Evolutionary conservation across 2,329 filamentous ascomycete species (phyloP).

Genomic region (Tetracladium maxilliforme): DNA sequence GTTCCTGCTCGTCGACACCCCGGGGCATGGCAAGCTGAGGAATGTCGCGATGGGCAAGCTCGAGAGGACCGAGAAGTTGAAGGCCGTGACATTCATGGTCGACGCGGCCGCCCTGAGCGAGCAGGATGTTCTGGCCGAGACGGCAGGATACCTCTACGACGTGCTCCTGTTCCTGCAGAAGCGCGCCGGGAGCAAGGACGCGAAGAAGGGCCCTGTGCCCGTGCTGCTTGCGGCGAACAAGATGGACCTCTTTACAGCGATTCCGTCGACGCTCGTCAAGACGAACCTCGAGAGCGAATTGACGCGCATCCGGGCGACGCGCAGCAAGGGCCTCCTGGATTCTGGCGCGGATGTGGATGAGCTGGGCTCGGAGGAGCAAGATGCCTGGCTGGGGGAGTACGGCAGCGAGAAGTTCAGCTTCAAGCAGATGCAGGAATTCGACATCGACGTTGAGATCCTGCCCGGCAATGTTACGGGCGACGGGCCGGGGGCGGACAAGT

Average conservation of each 20-base stretch:
- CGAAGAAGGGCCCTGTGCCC: slow-evolving; percentile 46
- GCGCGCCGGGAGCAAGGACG: slow-evolving; percentile 40
- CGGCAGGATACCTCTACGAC: slow-evolving; percentile 80
- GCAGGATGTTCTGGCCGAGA: slow-evolving; percentile 46
- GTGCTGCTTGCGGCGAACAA: slow-evolving; percentile 89
- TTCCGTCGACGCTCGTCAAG: slow-evolving; percentile 66
- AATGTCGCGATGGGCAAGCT: slow-evolving; percentile 45
- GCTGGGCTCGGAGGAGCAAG: slow-evolving; percentile 52
- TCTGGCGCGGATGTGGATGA: slow-evolving; percentile 54
- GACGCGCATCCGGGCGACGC: slow-evolving; percentile 58
- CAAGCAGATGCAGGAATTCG: slow-evolving; percentile 67
- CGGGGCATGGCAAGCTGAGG: slow-evolving; percentile 89
- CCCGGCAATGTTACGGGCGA: slow-evolving; percentile 58
- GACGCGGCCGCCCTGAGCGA: slow-evolving; percentile 57
- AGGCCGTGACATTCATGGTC: slow-evolving; percentile 74
- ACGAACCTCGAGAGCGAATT: slow-evolving; percentile 68
- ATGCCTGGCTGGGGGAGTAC: slow-evolving; percentile 73
- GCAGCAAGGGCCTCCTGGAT: slow-evolving; percentile 69
- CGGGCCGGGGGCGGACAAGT: slow-evolving; percentile 59
- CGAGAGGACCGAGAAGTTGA: slow-evolving; percentile 31
- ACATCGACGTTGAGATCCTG: slow-evolving; percentile 61
- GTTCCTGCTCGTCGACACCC: slow-evolving; percentile 75
- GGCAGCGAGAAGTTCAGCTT: slow-evolving; percentile 70
- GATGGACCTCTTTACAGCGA: slow-evolving; percentile 83
- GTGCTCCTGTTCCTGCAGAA: slow-evolving; percentile 73